These are phyloP conservation scores for Solanum chiquidenum DNA, from an alignment of 257 asterid genomes.

Conservation along the genomic window DNA sequence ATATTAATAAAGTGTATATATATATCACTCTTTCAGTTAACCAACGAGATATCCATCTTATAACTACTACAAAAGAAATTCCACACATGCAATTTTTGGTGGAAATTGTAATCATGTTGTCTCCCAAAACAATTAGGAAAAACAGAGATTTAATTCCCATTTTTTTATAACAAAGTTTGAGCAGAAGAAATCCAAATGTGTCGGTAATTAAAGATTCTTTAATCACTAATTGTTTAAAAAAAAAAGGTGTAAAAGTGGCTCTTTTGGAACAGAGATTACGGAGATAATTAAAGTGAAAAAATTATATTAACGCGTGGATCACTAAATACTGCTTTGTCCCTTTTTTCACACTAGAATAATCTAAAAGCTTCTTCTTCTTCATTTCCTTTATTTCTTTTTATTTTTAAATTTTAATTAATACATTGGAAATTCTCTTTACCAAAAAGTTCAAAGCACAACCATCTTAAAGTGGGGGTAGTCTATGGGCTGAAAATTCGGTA, in stretches of 20 bases:
- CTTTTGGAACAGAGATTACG: constrained; percentile 12
- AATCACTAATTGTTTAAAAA: background rate
- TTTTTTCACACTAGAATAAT: background rate
- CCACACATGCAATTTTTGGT: constrained; percentile 17
- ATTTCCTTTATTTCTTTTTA: background rate
- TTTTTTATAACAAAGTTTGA: background rate
- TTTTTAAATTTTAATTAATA: too few species aligned
- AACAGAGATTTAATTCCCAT: constrained; percentile 3
- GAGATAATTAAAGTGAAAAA: constrained; percentile 8
- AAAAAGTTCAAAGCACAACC: background rate
- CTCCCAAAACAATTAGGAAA: constrained; percentile 17
- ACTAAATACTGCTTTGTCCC: background rate
- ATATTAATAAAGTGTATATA: background rate
- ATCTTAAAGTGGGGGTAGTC: background rate
- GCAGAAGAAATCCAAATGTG: background rate
- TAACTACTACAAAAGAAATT: background rate
- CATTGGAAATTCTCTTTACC: background rate
- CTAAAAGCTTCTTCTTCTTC: background rate
- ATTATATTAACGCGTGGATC: background rate
- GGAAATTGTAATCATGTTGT: constrained; percentile 51
- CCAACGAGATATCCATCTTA: background rate
- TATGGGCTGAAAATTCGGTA: background rate
- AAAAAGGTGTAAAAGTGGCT: constrained; percentile 29
- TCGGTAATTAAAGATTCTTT: background rate
- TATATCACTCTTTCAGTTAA: background rate